phyloP scores from a whole-genome alignment of 164 flowering plant genomes.

The Platanus orientalis region DNA sequence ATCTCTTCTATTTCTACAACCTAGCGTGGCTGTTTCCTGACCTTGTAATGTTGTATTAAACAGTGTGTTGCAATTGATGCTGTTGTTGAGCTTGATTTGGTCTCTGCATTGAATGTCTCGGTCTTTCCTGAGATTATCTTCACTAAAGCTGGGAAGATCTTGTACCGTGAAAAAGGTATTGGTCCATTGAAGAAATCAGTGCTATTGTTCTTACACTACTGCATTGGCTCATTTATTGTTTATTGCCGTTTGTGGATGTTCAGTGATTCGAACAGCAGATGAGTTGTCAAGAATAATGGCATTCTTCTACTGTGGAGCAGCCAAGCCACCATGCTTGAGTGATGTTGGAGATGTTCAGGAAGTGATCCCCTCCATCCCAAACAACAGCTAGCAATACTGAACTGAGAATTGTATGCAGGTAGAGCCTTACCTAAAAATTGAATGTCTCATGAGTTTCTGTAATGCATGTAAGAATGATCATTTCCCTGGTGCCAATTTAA shows the following conservation, averaged over 20 bases:
- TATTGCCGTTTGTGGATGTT: constrained; percentile 2
- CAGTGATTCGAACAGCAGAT: constrained; percentile 67
- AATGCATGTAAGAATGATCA: too few relatives aligned
- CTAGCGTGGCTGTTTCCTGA: background rate
- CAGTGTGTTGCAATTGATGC: constrained; percentile 96
- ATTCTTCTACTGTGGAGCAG: constrained; percentile 84
- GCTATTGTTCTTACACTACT: background rate
- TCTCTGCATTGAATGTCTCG: constrained; percentile 69
- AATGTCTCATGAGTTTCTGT: too few relatives aligned
- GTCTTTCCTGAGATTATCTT: constrained; percentile 77
- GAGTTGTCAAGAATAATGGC: constrained; percentile 94
- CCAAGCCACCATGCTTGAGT: constrained; percentile 67
- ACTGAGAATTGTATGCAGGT: background rate
- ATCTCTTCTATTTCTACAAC: background rate
- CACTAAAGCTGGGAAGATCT: constrained; percentile 86
- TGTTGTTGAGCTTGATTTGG: constrained; percentile 66
- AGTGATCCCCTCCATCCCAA: constrained; percentile 48
- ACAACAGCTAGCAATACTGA: constrained; percentile 5
- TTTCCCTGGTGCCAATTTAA: too few relatives aligned
- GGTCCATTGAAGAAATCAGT: background rate
- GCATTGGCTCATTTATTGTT: background rate
- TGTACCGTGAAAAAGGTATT: constrained; percentile 82
- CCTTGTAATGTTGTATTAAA: background rate
- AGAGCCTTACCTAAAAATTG: too few relatives aligned
- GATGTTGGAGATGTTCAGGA: constrained; percentile 33